phyloP scores from a whole-genome alignment of 257 asterid genomes.

The Petrea volubilis region DNA sequence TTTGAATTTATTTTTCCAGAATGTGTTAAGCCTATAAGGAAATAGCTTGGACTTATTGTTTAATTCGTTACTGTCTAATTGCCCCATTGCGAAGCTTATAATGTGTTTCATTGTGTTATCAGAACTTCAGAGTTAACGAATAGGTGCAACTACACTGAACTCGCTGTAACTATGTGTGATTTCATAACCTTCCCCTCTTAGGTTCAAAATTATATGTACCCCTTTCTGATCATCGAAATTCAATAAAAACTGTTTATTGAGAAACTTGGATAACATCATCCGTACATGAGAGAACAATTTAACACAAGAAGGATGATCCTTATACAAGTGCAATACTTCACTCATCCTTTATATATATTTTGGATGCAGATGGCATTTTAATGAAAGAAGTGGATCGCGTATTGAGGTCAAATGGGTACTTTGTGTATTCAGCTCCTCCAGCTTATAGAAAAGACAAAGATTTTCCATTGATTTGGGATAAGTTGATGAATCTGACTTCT shows the following conservation, averaged over 20 bases:
- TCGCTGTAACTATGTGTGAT: too few species aligned
- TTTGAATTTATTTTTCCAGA: not conserved
- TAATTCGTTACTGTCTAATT: too few species aligned
- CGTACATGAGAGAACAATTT: too few species aligned
- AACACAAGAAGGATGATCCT: not conserved
- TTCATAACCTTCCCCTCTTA: too few species aligned
- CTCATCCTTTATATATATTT: not conserved
- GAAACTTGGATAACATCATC: too few species aligned
- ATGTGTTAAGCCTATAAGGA: not conserved
- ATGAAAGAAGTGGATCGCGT: conserved; percentile 86
- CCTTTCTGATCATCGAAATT: too few species aligned
- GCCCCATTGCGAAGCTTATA: too few species aligned
- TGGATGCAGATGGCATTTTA: conserved; percentile 35
- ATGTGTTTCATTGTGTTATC: too few species aligned
- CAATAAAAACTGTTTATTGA: too few species aligned
- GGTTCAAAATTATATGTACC: too few species aligned
- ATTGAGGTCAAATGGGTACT: conserved; percentile 73
- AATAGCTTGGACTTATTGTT: not conserved
- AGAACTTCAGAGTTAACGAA: too few species aligned
- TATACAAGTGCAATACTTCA: not conserved
- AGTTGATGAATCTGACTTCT: conserved; percentile 65
- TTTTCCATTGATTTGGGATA: conserved; percentile 80
- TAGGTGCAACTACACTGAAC: too few species aligned
- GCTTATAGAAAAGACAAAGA: conserved; percentile 93
- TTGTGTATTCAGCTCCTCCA: conserved; percentile 96